Base-by-base conservation (phyloP, 352 stramenopile species). In the Pythium dissimile region DNA sequence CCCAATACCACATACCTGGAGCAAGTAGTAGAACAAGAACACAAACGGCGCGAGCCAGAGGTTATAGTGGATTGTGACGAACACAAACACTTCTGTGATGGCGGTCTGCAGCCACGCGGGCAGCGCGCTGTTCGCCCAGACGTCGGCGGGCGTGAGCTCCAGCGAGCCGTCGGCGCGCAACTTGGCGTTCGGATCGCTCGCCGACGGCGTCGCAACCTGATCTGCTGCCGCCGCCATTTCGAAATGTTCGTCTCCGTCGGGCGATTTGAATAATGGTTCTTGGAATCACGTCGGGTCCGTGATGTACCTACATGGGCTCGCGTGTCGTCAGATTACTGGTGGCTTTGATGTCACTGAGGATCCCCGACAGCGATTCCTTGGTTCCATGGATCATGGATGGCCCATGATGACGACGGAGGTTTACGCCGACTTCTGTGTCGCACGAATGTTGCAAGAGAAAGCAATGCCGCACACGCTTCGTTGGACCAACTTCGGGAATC, bases 11-110 rank as follows among this genome's bases (percentile, higher is more conserved):
- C 47, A 9, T 54, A 82, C 76, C 26, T 62, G 49, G 67, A 85
- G 73, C 26, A 91, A 63, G 35, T 80, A 88, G 64, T 86, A 86
- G 59, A 88, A 80, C 31, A 88, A 52, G 46, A 68, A 65, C 24
- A 76, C 23, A 30, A 80, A 76, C 0, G 73, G 71, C n/a, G 75
- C 47, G 18, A 64, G 54, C 76, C 77, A 91, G 24, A 87, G 47
- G 58, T 88, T 88, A 73, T 91, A 91, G 64, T 91, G 81, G 69
- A 89, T 84, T 48, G 66, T 73, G 32, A 84, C 61, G 58, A 89
- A 85, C 61, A 67, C 68, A 51, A 86, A 86, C 39, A 72, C 37
- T 38, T 86, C 72, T 1, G 64, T 67, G 30, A 71, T 38, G 27
- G 73, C 28, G 23, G 26, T 56, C 52, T 84, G 78, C 48, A 73